Conservation (phyloP, 805 yeast genomes). For the Tetrapisispora fleetii region DNA sequence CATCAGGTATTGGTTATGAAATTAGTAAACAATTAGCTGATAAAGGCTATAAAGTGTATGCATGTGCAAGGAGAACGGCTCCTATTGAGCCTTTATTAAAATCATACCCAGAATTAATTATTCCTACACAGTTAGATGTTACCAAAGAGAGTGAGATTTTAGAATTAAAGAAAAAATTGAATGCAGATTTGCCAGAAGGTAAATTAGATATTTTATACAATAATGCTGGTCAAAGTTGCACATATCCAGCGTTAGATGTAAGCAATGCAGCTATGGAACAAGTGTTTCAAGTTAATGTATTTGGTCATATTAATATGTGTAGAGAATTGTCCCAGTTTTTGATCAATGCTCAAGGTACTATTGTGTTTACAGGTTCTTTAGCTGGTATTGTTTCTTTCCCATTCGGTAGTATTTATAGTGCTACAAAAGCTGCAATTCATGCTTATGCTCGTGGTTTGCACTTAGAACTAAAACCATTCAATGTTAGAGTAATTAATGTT, state of each 20-base stretch:
- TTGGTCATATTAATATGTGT: slow-evolving; percentile 56
- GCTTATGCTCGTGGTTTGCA: slow-evolving; percentile 55
- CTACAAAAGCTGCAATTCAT: slow-evolving; percentile 70
- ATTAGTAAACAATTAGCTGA: slow-evolving; percentile 39
- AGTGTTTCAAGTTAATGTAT: slow-evolving; percentile 56
- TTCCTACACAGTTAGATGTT: slow-evolving; percentile 51
- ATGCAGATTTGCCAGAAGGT: slow-evolving; percentile 33
- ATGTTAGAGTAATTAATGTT: slow-evolving; percentile 57
- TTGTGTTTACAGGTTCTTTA: slow-evolving; percentile 67
- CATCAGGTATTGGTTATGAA: slow-evolving; percentile 48
- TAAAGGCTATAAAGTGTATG: slow-evolving; percentile 52
- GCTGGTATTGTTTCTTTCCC: slow-evolving; percentile 63
- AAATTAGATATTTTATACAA: slow-evolving; percentile 54
- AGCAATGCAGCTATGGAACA: slow-evolving; percentile 41
- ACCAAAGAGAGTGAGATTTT: slow-evolving; percentile 39
- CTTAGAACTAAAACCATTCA: slow-evolving; percentile 61
- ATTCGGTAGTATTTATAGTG: slow-evolving; percentile 53
- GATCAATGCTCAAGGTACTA: slow-evolving; percentile 56
- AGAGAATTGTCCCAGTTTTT: slow-evolving; percentile 47
- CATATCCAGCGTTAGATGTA: slow-evolving; percentile 61
- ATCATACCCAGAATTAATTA: slow-evolving; percentile 24
- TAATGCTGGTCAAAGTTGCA: slow-evolving; percentile 71
- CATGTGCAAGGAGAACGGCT: slow-evolving; percentile 60
- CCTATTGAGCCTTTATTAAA: slow-evolving; percentile 43
- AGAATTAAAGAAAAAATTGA: slow-evolving; percentile 35